These are phyloP conservation scores for Kuraishia floccosa DNA, from an alignment of 805 yeast species.

Conservation along the genomic window DNA sequence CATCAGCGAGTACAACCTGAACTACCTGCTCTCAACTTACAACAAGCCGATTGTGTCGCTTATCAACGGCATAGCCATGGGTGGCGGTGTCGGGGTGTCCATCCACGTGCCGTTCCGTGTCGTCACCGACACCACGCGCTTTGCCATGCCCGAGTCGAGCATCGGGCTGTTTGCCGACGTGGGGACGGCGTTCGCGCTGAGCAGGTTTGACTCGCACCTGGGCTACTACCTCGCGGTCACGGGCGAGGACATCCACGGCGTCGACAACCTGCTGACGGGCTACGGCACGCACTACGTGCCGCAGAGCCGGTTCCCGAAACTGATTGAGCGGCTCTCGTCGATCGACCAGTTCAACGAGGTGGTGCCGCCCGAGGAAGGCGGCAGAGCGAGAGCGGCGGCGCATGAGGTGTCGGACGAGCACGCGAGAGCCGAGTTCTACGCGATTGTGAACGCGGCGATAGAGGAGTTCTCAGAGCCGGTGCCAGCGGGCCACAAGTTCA, in stretches of 20 bases:
- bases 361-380: not conserved
- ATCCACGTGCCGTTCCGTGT: constrained; percentile 88
- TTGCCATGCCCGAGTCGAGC: constrained; percentile 98
- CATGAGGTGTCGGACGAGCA: not conserved
- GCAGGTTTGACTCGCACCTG: constrained; percentile 68
- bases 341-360: constrained; percentile 22
- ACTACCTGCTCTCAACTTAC: constrained; percentile 72
- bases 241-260: constrained; percentile 66
- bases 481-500: constrained; percentile 53
- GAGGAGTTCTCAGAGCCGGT: constrained; percentile 68
- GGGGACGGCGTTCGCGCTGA: constrained; percentile 84
- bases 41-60: constrained; percentile 79
- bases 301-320: constrained; percentile 45
- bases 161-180: constrained; percentile 97
- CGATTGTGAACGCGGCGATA: constrained; percentile 58
- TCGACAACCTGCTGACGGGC: constrained; percentile 75
- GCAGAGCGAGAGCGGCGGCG: not conserved
- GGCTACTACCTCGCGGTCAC: constrained; percentile 85
- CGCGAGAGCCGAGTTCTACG: constrained; percentile 24
- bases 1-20: constrained; percentile 68
- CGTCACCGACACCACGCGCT: constrained; percentile 82
- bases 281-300: constrained; percentile 87
- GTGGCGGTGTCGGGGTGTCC: constrained; percentile 92
- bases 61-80: constrained; percentile 93
- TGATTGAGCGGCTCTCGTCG: constrained; percentile 55